Evolutionary conservation across 352 stramenopile species (phyloP).

Genomic region (Globisporangium irregulare): DNA sequence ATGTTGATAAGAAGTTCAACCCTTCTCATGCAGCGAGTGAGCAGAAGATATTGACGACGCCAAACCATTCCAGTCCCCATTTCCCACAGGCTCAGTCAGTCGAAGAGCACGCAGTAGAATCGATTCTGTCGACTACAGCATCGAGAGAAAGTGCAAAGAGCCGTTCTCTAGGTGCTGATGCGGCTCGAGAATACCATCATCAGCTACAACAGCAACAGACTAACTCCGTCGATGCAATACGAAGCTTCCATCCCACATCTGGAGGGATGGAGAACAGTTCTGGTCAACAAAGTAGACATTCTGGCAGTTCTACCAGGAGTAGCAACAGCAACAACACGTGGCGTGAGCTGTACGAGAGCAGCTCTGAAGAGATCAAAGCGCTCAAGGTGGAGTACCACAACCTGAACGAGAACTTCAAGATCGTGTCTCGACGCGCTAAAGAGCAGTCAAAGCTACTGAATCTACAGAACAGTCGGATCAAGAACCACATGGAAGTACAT

Average conservation of each 20-base stretch:
- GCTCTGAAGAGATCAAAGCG: slow-evolving; percentile 22
- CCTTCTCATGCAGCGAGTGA: neutral
- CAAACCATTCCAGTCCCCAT: neutral
- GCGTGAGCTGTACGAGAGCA: slow-evolving; percentile 27
- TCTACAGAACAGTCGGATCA: slow-evolving; percentile 53
- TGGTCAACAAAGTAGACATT: neutral
- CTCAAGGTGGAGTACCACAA: slow-evolving; percentile 28
- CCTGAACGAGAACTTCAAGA: slow-evolving; percentile 51
- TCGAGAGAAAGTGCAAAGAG: neutral
- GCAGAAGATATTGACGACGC: neutral
- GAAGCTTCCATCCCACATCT: neutral
- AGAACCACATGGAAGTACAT: slow-evolving; percentile 50
- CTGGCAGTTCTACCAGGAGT: neutral
- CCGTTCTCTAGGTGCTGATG: neutral
- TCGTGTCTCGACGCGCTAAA: slow-evolving; percentile 49
- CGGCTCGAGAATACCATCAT: neutral
- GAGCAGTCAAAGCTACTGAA: slow-evolving; percentile 70
- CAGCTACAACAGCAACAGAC: neutral
- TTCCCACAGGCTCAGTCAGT: neutral
- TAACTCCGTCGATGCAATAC: neutral
- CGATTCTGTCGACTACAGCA: neutral
- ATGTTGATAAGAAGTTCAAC: slow-evolving; percentile 9
- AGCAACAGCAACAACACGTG: slow-evolving; percentile 20
- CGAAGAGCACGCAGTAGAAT: neutral
- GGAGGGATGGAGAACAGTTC: slow-evolving; percentile 10